phyloP scores from a whole-genome alignment of 2,329 filamentous ascomycete species.

The Fusarium xylarioides region DNA sequence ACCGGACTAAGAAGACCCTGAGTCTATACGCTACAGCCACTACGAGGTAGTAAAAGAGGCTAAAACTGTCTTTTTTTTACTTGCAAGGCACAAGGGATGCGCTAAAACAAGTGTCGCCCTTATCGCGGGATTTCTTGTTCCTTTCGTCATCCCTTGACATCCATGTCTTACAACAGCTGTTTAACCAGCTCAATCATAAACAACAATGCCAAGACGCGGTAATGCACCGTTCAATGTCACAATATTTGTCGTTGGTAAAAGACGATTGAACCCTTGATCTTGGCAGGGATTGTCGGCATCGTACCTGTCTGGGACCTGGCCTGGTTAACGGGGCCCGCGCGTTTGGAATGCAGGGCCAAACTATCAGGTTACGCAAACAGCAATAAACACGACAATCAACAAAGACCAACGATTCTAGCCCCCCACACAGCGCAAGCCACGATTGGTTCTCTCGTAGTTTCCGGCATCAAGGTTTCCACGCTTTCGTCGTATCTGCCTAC shows the following conservation, averaged over 20 bases:
- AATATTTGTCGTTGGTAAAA: not conserved
- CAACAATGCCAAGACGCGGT: not conserved
- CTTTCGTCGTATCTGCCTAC: not conserved
- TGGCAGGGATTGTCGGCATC: not conserved
- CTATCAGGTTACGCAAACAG: not conserved
- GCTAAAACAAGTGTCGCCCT: not conserved
- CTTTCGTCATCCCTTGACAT: not conserved
- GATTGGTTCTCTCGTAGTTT: not conserved
- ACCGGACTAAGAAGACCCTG: not conserved
- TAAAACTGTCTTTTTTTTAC: not conserved
- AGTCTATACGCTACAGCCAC: not conserved
- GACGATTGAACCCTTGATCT: not conserved
- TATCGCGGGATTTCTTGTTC: not conserved
- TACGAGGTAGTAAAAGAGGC: not conserved
- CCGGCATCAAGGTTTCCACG: not conserved
- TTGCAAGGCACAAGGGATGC: not conserved
- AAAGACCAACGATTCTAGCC: not conserved
- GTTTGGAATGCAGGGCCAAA: not conserved
- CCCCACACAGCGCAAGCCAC: not conserved
- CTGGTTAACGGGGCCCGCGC: not conserved
- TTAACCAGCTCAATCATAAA: not conserved
- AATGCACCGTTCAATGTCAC: not conserved
- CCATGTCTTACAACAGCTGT: not conserved
- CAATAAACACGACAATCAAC: not conserved
- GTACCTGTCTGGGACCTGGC: not conserved